Evolutionary conservation across 177 flowering plant species (phyloP), one percentile per base, ranked within the genome.

Genomic region (Tripterygium wilfordii): DNA sequence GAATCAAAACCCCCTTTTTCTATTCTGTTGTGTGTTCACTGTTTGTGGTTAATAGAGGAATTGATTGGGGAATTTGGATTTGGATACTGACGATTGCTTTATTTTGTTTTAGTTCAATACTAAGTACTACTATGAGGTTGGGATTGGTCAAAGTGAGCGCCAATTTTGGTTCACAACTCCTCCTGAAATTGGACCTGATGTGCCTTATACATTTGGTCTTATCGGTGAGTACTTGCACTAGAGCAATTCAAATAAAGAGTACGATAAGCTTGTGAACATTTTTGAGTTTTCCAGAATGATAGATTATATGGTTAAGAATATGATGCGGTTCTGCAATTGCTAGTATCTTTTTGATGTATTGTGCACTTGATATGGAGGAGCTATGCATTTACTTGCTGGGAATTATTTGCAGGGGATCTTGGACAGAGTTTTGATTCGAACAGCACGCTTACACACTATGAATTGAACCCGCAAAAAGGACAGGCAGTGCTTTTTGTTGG

Each of bases 361-460:
- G n/a, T n/a, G n/a, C n/a, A n/a, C n/a, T n/a, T n/a, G n/a, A n/a
- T n/a, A n/a, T n/a, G n/a, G n/a, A n/a, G n/a, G n/a, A n/a, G n/a
- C n/a, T n/a, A n/a, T n/a, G n/a, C n/a, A n/a, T n/a, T n/a, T n/a
- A n/a, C n/a, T n/a, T n/a, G 17, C 9, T 44, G 25, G 12, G 14
- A 6, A 8, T 27, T 19, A 15, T 49, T 53, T 68, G 60, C 72
- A 88, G 96, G 97, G 42, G 97, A 89, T 67, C 69, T 89, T 25
- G 97, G 97, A 1, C 97, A 89, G 66, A 89, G 49, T 15, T 77
- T 43, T 58, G 85, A 86, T 66, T 89, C 95, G 18, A 83, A 83
- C 49, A 42, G 1, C 26, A 89, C 95, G 1, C 73, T 89, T 1
- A 53, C 73, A 13, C 95, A 89, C 46, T 89, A 85, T 36, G 74